Evolutionary conservation across 2,329 filamentous ascomycete species (phyloP), one percentile per base, ranked within the genome.

Genomic region (Chrysosporium keratinophilum): DNA sequence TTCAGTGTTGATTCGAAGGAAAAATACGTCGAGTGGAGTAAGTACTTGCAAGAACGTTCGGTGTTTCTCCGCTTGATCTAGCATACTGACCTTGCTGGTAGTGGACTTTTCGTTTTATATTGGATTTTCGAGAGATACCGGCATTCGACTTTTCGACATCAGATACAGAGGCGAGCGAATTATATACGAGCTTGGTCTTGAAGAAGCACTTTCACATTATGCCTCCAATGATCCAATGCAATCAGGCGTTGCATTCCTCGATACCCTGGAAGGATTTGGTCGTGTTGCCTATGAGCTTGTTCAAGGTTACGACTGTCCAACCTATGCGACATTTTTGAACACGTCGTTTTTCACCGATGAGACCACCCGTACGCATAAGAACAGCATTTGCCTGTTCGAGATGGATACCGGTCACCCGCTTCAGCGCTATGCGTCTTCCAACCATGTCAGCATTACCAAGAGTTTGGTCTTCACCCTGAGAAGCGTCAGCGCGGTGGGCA

Each of bases 341-440:
- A 59, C 58, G 12, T 61, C 60, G 10, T 60, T 62, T 52, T 71
- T 63, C 37, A 59, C 63, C 52, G 11, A 52, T 9, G 55, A 58
- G 31, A 15, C 39, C 14, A 60, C 46, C 5, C 20, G 44, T 31
- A 49, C 35, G 11, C 74, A 78, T 51, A 64, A 68, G 1, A 72
- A 77, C 61, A 74, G 72, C 54, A 73, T 83, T 41, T 83, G 80
- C 59, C 55, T 81, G 28, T 81, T 81, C 56, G 78, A 81, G 61
- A 71, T 68, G 50, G 74, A 74, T 14, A 65, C 74, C 0, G 74
- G 74, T 41, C 75, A 72, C 58, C 72, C 77, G 1, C 71, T 81
- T 1, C 70, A 72, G 48, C 70, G 78, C 0, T 78, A 81, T 61
- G 56, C 43, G 6, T 57, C 45, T 34, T 41, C 44, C 43, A 42